Evolutionary conservation across 1,139 yeast genomes (phyloP).

Genomic region (Candida freyschussii): DNA sequence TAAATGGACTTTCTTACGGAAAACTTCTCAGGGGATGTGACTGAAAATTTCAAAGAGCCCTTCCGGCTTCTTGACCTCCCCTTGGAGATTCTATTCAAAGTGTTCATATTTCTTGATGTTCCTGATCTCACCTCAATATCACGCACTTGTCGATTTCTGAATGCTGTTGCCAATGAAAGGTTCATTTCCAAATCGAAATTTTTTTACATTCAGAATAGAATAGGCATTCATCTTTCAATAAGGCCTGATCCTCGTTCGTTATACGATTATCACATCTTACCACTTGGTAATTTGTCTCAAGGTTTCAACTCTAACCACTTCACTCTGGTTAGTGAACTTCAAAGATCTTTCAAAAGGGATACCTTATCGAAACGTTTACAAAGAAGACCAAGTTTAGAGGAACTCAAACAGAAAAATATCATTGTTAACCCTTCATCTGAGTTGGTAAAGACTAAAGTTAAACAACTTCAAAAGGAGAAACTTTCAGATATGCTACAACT

Average conservation of each 20-base stretch:
- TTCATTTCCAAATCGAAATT: conserved; percentile 19
- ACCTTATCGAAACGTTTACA: conserved; percentile 15
- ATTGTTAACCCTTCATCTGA: conserved; percentile 11
- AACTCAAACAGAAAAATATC: conserved; percentile 19
- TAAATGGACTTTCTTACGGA: conserved; percentile 22
- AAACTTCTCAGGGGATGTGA: conserved; percentile 15
- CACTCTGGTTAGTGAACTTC: conserved; percentile 8
- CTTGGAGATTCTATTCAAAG: conserved; percentile 20
- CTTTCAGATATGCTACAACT: conserved; percentile 17
- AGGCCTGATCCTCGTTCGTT: conserved; percentile 14
- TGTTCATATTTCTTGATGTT: conserved; percentile 20
- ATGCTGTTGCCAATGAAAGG: conserved; percentile 17
- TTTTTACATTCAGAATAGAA: conserved; percentile 16
- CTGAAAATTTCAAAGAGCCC: conserved; percentile 10
- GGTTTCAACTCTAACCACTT: conserved; percentile 5
- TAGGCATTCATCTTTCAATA: conserved; percentile 15
- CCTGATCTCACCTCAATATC: conserved; percentile 19
- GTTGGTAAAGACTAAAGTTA: conserved; percentile 14
- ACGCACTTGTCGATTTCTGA: conserved; percentile 16
- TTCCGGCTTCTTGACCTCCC: conserved; percentile 21
- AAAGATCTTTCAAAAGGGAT: conserved; percentile 19
- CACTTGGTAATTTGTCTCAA: conserved; percentile 8
- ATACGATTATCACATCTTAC: conserved; percentile 18
- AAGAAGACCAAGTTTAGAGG: conserved; percentile 19
- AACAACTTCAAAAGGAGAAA: conserved; percentile 13